A percentile compares a stretch with the other conserved stretches of the same genome.
Evolutionary conservation across 257 asterid species (phyloP).

Genomic region (Buddleja alternifolia): DNA sequence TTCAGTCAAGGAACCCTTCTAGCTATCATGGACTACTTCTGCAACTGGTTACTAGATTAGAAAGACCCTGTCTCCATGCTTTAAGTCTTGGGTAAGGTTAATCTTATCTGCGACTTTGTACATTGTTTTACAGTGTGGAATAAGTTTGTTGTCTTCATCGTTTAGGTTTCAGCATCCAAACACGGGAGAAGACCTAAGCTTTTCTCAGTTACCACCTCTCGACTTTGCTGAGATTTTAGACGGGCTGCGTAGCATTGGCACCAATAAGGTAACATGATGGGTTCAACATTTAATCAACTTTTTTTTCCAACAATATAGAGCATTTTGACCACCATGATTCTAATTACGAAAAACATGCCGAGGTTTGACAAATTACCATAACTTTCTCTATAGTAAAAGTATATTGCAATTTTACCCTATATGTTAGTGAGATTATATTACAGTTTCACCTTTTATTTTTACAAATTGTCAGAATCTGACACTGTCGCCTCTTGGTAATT

Average conservation of each 20-base stretch:
- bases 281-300: background rate
- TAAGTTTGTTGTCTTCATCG: constrained; percentile 2
- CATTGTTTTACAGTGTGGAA: background rate
- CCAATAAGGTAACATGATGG: constrained; percentile 50
- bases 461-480: too few species aligned
- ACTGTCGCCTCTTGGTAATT: too few species aligned
- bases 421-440: too few species aligned
- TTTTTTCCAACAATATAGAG: background rate
- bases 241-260: constrained; percentile 57
- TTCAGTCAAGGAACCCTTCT: constrained; percentile 64
- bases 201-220: constrained; percentile 75
- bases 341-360: too few species aligned
- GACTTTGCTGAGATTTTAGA: constrained; percentile 74
- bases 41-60: constrained; percentile 55
- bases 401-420: too few species aligned
- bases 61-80: constrained; percentile 96
- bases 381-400: too few species aligned
- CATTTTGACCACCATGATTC: too few species aligned
- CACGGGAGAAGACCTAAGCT: constrained; percentile 60
- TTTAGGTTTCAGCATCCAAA: constrained; percentile 79
- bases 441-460: too few species aligned
- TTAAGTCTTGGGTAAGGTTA: constrained; percentile 62
- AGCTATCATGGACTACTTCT: constrained; percentile 46
- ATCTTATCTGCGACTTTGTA: background rate
- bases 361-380: too few species aligned